A percentile compares a stretch with the other conserved stretches of the same genome.
Evolutionary conservation across 148 eudicot genomes (phyloP).

Genomic region (Beta vulgaris): DNA sequence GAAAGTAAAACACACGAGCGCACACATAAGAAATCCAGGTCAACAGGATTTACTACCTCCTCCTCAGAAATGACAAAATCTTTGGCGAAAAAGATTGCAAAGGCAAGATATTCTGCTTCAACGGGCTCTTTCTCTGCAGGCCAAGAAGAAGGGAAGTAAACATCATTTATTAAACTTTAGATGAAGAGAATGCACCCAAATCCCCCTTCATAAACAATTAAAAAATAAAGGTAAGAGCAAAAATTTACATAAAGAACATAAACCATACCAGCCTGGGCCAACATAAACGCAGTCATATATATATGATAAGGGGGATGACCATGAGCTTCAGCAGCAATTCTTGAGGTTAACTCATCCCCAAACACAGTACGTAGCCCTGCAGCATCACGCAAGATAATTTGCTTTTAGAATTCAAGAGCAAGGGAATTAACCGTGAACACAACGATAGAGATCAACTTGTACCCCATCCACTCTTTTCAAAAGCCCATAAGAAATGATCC

Average conservation of each 20-base stretch:
- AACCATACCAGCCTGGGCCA: background rate
- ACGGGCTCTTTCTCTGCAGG: background rate
- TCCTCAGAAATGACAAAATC: background rate
- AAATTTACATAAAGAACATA: background rate
- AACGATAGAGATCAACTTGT: background rate
- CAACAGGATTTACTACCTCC: background rate
- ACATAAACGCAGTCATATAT: background rate
- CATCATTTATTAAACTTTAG: too few relatives aligned
- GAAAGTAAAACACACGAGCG: background rate
- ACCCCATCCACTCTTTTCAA: background rate
- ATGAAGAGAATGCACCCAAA: too few relatives aligned
- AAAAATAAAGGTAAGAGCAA: too few relatives aligned
- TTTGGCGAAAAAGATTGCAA: background rate
- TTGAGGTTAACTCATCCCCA: background rate
- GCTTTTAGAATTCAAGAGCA: background rate
- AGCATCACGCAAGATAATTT: background rate
- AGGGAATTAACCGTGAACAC: too few relatives aligned
- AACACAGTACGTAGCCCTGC: background rate
- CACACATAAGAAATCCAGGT: background rate
- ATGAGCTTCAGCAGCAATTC: background rate
- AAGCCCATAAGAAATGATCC: background rate
- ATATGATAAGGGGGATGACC: background rate
- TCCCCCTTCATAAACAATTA: too few relatives aligned
- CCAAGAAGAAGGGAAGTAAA: background rate
- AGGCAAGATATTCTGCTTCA: background rate